Percentiles rank a stretch among this genome's conserved stretches.
Conservation (phyloP, 768 basidiomycete genomes). For the Asterophora lycoperdoides region DNA sequence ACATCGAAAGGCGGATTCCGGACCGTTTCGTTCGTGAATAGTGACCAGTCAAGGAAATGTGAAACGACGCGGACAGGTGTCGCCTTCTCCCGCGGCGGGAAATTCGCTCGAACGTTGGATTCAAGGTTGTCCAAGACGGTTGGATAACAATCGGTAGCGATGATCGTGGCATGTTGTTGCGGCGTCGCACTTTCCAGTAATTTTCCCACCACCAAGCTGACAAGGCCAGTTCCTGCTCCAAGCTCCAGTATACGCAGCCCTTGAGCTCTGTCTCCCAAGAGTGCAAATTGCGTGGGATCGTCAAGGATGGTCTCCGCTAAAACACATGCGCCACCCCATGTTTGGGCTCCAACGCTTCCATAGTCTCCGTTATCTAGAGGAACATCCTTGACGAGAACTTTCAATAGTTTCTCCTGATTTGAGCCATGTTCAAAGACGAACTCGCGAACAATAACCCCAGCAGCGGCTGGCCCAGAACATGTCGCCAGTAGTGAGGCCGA, state of each 20-base stretch:
- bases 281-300: conserved; percentile 48
- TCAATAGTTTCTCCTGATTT: conserved; percentile 17
- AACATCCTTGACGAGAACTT: conserved; percentile 57
- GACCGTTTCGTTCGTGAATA: conserved; percentile 19
- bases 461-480: conserved; percentile 60
- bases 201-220: conserved; percentile 57
- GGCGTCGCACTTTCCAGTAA: conserved; percentile 27
- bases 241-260: conserved; percentile 63
- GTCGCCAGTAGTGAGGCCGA: conserved; percentile 62
- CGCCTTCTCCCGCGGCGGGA: conserved; percentile 22
- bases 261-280: conserved; percentile 14
- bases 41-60: conserved; percentile 60
- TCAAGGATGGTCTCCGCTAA: conserved; percentile 70
- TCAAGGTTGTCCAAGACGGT: conserved; percentile 66
- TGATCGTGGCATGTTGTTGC: conserved; percentile 26
- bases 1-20: conserved; percentile 24
- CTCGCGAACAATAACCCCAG: conserved; percentile 51
- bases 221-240: conserved; percentile 81
- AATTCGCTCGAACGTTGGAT: conserved; percentile 57
- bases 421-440: conserved; percentile 40
- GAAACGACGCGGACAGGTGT: conserved; percentile 17
- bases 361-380: conserved; percentile 69
- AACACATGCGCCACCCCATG: conserved; percentile 84
- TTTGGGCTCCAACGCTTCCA: conserved; percentile 76
- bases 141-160: conserved; percentile 78